Base-by-base conservation (phyloP, 2,329 filamentous ascomycete species). In the Microcera coccophila region DNA sequence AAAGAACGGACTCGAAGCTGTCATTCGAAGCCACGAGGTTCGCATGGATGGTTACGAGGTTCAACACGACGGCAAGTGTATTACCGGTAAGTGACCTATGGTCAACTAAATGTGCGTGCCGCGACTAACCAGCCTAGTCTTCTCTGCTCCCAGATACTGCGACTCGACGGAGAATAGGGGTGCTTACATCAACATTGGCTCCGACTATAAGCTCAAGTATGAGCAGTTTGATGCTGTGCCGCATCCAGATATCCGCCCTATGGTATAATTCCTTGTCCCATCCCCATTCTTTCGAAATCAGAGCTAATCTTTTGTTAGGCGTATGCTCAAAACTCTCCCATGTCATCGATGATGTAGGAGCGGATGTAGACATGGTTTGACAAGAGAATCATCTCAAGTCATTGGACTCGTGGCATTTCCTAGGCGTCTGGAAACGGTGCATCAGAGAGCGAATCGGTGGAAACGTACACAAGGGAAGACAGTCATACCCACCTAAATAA, bases 11-110 rank as follows among this genome's bases (percentile, higher is more conserved):
- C 77, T 98, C 31, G 87, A 95, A 52, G 93, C 93, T 35, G 85
- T 98, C 52, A 98, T 98, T 59, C 85, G 93, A 57, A 95, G 90
- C 61, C 93, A 98, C 70, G 93, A 98, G 67, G 93, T 98, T 20
- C 83, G 93, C 58, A 98, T 98, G 93, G 90, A 93, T 47, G 93
- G 93, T n/a, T 98, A 97, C 62, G 91, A 98, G 65, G 87, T 95
- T 54, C 91, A 98, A 74, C 93, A 98, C 65, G 86, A 93, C 58
- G 93, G 91, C 52, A 84, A 82, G 57, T 98, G 93, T 65, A 96
- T 98, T 58, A 98, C 93, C 36, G 85, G 85, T 87, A 74, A 53
- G 75, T 66, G 38, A 33, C 47, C 37, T 34, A 29, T 12, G 3
- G 18, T 15, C 29, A 14, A 43, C 28, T 34, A 12, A 11, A 19